Conservation (phyloP, 192 early-diverging fungal genomes). For the Dissophora ornata region DNA sequence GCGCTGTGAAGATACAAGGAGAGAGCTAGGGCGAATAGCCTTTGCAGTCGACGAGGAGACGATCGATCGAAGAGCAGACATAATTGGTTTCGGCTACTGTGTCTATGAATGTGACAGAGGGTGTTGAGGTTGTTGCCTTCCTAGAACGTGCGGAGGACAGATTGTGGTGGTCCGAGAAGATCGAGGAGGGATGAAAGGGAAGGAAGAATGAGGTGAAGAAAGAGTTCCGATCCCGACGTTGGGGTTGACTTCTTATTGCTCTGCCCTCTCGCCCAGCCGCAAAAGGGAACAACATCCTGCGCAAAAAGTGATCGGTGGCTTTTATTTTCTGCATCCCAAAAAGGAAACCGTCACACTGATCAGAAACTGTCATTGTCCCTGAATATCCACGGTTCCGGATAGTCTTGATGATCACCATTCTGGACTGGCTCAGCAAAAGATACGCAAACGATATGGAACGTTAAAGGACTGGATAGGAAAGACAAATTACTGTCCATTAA, state of each 20-base stretch:
- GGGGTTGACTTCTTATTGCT: too few species aligned
- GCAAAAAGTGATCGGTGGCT: slow-evolving; percentile 17
- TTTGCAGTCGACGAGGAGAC: slow-evolving; percentile 35
- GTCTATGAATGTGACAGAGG: not conserved
- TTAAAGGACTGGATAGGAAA: too few species aligned
- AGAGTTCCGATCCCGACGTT: slow-evolving; percentile 14
- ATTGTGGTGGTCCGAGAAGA: not conserved
- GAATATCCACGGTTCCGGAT: too few species aligned
- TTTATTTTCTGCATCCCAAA: not conserved
- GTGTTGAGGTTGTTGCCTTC: not conserved
- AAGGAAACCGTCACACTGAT: not conserved
- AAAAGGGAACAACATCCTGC: too few species aligned
- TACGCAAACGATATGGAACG: too few species aligned
- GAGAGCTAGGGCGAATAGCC: slow-evolving; percentile 28
- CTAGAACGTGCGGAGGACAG: not conserved
- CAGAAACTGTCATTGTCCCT: too few species aligned
- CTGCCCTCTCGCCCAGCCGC: too few species aligned
- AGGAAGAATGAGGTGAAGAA: not conserved
- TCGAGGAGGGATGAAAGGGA: not conserved
- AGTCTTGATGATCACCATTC: too few species aligned
- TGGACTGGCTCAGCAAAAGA: too few species aligned
- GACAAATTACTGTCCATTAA: too few species aligned
- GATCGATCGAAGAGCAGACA: slow-evolving; percentile 52
- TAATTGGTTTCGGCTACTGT: slow-evolving; percentile 1
- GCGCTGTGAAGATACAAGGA: slow-evolving; percentile 43